Base-by-base conservation (phyloP, 140 eudicot species). In the Anethum foeniculum region DNA sequence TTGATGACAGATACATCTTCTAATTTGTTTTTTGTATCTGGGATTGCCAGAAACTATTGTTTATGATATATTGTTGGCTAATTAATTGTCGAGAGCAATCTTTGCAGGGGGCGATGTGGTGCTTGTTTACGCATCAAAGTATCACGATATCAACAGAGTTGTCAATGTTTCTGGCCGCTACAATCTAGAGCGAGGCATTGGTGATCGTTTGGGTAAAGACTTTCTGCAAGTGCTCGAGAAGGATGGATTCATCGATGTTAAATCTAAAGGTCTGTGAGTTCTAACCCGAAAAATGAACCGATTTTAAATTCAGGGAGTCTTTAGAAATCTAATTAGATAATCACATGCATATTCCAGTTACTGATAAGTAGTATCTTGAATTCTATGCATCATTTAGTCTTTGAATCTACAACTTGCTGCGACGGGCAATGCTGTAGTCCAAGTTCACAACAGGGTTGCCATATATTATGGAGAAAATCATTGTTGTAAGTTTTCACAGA, bases 161-260 rank as follows among this genome's bases (percentile, higher is more conserved):
- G 86, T 92, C 75, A 89, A 94, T 48, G 80, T 89, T 10, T 94
- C 97, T 82, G 96, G 97, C 23, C 96, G 94, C 74, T 90, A 83
- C 87, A 84, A 90, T 76, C 84, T 90, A 88, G 89, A 89, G 75
- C 81, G 83, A 82, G 98, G 98, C 60, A 80, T 92, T 23, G 86
- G 79, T 83, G 89, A 86, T 64, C 88, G 87, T 58, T 82, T 94
- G 82, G 97, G 97, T 39, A 73, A 78, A 80, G 87, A 86, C 51
- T 91, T 85, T 80, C 54, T 90, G 86, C 91, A 90, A 87, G 84
- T 84, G 81, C 82, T 86, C 56, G 89, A 85, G 81, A 85, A 83
- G 85, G 90, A 92, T 72, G 90, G 96, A 68, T 92, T 82, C 68
- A 81, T 94, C 0, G 96, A 94, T 84, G 87, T 92, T 64, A 84